Conservation (phyloP, 768 basidiomycete genomes). For the Trametes punicea region DNA sequence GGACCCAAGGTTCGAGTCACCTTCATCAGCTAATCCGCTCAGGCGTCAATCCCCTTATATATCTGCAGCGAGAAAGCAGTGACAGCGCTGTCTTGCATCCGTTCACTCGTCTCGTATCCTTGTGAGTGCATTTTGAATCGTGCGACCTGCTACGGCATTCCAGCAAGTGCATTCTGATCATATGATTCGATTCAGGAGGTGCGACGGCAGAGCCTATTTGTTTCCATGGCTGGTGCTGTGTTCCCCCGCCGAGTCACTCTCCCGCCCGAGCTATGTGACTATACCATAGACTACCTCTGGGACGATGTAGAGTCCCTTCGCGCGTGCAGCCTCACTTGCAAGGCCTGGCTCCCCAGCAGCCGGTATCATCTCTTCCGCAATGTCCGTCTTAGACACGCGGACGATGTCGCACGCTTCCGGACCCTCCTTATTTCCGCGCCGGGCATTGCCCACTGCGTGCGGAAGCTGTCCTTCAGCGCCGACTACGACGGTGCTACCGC, state of each 20-base stretch:
- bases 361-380: constrained; percentile 29
- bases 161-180: too few species aligned
- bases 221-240: too few species aligned
- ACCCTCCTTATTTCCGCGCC: constrained; percentile 18
- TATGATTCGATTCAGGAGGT: too few species aligned
- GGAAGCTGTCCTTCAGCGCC: constrained; percentile 24
- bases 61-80: background rate
- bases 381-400: constrained; percentile 22
- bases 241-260: constrained; percentile 11
- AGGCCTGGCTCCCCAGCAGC: constrained; percentile 25
- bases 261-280: constrained; percentile 29
- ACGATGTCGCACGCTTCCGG: constrained; percentile 20
- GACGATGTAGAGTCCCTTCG: constrained; percentile 26
- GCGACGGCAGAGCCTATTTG: too few species aligned
- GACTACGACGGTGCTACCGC: constrained; percentile 19
- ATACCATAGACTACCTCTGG: constrained; percentile 30
- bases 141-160: background rate
- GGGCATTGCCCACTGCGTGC: constrained; percentile 22
- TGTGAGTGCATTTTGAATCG: background rate
- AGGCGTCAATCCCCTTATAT: background rate
- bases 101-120: background rate
- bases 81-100: background rate
- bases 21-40: background rate
- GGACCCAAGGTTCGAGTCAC: constrained; percentile 10
- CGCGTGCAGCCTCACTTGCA: constrained; percentile 26